phyloP scores from a whole-genome alignment of 805 yeast genomes.

The Komagataella populi region DNA sequence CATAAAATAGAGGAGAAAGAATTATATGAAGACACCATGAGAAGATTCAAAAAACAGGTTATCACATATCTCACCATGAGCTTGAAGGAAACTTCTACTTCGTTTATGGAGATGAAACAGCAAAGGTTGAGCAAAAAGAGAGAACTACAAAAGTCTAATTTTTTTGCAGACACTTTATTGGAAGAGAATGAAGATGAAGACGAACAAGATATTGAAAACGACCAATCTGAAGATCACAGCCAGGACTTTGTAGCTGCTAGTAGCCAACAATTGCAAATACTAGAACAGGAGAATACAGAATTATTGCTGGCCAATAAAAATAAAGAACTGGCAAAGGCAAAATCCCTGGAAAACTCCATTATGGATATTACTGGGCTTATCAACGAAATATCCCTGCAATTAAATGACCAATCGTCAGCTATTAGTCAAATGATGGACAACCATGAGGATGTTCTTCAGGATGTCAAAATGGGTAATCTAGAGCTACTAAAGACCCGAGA shows the following conservation, averaged over 20 bases:
- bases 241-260: not conserved
- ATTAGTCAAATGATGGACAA: slow-evolving; percentile 50
- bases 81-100: slow-evolving; percentile 26
- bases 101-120: slow-evolving; percentile 34
- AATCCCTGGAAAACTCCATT: slow-evolving; percentile 45
- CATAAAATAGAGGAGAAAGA: not conserved
- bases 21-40: not conserved
- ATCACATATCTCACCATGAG: slow-evolving; percentile 27
- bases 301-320: slow-evolving; percentile 36
- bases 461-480: slow-evolving; percentile 59
- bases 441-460: slow-evolving; percentile 51
- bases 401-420: slow-evolving; percentile 58
- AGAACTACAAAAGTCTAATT: slow-evolving; percentile 18
- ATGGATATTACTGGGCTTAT: slow-evolving; percentile 67
- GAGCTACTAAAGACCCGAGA: slow-evolving; percentile 56
- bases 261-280: slow-evolving; percentile 38
- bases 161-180: slow-evolving; percentile 12
- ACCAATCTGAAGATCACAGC: not conserved
- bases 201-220: slow-evolving; percentile 1
- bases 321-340: slow-evolving; percentile 47
- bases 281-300: slow-evolving; percentile 47
- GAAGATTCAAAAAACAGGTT: not conserved
- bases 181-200: slow-evolving; percentile 9
- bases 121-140: slow-evolving; percentile 29
- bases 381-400: slow-evolving; percentile 59